These are phyloP conservation scores for Daldinia sp. DNA, from an alignment of 2,329 filamentous ascomycete species.

Conservation along the genomic window DNA sequence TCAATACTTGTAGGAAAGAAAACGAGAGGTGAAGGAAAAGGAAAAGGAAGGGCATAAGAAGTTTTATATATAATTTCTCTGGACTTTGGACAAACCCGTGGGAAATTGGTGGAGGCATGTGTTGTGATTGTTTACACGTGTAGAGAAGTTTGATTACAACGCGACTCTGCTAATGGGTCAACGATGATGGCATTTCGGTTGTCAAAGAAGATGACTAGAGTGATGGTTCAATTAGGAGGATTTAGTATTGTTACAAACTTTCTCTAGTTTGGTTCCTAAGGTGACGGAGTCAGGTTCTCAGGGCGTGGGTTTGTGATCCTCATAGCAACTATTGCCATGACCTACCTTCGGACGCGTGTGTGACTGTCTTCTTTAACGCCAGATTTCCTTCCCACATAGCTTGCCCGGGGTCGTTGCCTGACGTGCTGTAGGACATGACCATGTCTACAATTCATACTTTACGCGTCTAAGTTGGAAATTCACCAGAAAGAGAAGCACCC, in stretches of 20 bases:
- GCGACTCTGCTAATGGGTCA: background rate
- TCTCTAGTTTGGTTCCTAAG: background rate
- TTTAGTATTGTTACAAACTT: background rate
- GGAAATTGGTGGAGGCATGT: background rate
- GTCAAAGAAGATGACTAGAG: background rate
- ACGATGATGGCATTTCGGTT: background rate
- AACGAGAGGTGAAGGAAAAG: background rate
- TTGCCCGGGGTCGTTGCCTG: background rate
- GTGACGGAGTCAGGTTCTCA: background rate
- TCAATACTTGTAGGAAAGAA: background rate
- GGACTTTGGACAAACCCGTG: background rate
- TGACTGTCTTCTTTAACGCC: background rate
- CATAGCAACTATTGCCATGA: background rate
- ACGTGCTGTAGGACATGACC: background rate
- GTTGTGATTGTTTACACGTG: slow-evolving; percentile 1
- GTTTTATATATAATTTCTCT: background rate
- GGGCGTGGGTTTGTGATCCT: background rate
- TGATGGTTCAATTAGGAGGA: background rate
- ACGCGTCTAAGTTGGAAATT: background rate
- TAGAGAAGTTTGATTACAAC: background rate
- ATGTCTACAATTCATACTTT: background rate
- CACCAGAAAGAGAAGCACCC: background rate
- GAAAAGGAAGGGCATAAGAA: background rate
- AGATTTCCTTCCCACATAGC: background rate
- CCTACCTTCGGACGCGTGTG: background rate